Evolutionary conservation across 2,329 filamentous ascomycete genomes (phyloP).

Genomic region (Xylaria arbuscula): DNA sequence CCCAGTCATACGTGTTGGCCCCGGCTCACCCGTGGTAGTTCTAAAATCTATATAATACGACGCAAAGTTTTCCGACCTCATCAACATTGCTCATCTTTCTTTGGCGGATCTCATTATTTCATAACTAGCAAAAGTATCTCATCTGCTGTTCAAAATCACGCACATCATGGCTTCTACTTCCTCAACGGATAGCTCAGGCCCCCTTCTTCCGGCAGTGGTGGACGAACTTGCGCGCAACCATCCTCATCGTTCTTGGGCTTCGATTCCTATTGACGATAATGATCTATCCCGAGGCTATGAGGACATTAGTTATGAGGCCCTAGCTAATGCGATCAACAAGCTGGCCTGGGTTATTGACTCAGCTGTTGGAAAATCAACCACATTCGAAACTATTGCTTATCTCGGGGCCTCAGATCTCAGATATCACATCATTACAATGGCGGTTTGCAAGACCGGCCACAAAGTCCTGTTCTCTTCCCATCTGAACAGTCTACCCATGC

Average conservation of each 20-base stretch:
- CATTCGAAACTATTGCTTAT: slow-evolving; percentile 40
- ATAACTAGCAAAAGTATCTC: neutral
- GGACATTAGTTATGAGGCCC: slow-evolving; percentile 36
- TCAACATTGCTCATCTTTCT: neutral
- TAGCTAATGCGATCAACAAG: slow-evolving; percentile 43
- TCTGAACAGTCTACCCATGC: slow-evolving; percentile 39
- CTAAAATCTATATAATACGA: neutral
- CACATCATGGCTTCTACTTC: slow-evolving; percentile 9
- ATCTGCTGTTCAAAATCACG: neutral
- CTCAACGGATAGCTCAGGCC: slow-evolving; percentile 10
- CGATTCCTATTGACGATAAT: slow-evolving; percentile 41
- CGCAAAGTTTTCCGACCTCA: neutral
- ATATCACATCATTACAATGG: slow-evolving; percentile 44
- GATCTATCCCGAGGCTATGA: slow-evolving; percentile 43
- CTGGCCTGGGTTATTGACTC: slow-evolving; percentile 41
- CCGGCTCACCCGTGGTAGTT: neutral
- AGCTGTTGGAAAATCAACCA: slow-evolving; percentile 35
- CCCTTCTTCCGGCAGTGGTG: slow-evolving; percentile 35
- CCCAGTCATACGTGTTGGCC: neutral
- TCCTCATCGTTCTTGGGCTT: slow-evolving; percentile 29
- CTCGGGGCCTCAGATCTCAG: slow-evolving; percentile 39
- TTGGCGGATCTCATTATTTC: neutral
- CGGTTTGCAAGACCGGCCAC: slow-evolving; percentile 43
- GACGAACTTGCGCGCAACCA: slow-evolving; percentile 15
- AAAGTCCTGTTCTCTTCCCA: slow-evolving; percentile 42